Conservation (phyloP, 441 rosid genomes). For the Syzygium malaccense region DNA sequence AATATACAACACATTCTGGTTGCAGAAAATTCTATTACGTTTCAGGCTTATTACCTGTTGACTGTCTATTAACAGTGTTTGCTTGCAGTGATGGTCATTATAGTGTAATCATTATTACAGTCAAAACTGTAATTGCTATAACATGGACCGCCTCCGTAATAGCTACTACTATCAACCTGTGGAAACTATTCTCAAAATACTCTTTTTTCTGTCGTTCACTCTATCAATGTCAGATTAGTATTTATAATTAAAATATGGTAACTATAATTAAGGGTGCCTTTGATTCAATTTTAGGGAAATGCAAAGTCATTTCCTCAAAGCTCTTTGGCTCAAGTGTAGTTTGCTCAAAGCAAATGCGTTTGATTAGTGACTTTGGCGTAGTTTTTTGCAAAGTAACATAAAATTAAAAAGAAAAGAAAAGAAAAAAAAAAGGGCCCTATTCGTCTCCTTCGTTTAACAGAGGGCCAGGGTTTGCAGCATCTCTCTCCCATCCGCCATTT, state of each 20-base stretch:
- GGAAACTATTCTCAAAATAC: not conserved
- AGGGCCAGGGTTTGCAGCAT: too few relatives aligned
- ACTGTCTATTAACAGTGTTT: not conserved
- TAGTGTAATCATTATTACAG: rapidly evolving
- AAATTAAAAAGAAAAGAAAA: too few relatives aligned
- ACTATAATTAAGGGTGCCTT: too few relatives aligned
- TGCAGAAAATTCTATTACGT: not conserved
- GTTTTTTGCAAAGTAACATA: too few relatives aligned
- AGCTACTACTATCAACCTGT: not conserved
- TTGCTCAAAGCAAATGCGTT: too few relatives aligned
- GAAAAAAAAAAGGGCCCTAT: too few relatives aligned
- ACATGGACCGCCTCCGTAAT: not conserved
- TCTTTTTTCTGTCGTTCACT: not conserved
- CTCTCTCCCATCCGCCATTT: too few relatives aligned
- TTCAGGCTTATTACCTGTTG: not conserved
- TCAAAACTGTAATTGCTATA: not conserved
- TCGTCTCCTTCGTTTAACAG: too few relatives aligned
- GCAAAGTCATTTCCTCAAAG: too few relatives aligned
- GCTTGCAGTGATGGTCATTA: not conserved
- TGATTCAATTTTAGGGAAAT: too few relatives aligned
- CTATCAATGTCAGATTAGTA: not conserved
- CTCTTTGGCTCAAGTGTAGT: too few relatives aligned
- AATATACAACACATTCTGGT: not conserved
- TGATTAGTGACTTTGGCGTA: too few relatives aligned
- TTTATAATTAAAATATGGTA: not conserved